phyloP scores from a whole-genome alignment of 495 filamentous ascomycete species.

The Hypoxylon rickii region DNA sequence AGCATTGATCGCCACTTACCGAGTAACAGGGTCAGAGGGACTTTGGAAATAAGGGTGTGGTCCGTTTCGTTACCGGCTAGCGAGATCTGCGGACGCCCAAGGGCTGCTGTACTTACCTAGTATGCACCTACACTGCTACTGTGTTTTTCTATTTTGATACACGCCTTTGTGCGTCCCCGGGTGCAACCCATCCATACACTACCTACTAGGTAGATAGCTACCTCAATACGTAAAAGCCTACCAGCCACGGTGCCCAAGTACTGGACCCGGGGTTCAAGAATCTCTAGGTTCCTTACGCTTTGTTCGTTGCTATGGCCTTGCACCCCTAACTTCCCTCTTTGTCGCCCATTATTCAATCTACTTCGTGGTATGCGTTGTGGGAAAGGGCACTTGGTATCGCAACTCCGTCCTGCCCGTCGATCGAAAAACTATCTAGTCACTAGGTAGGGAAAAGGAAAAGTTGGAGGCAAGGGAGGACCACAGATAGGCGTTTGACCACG shows the following conservation, averaged over 20 bases:
- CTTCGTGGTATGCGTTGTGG: slow-evolving; percentile 1
- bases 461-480: neutral
- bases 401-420: no score
- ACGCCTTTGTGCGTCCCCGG: no score
- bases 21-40: neutral
- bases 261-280: no score
- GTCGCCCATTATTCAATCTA: neutral
- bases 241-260: no score
- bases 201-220: no score
- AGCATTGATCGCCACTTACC: slow-evolving; percentile 3
- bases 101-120: neutral
- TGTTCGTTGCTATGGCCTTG: neutral
- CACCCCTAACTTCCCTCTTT: neutral
- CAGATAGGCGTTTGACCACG: slow-evolving; percentile 24
- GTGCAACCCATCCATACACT: no score
- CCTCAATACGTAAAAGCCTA: neutral
- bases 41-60: slow-evolving; percentile 20
- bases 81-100: slow-evolving; percentile 4
- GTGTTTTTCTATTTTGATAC: neutral
- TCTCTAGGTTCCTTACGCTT: neutral
- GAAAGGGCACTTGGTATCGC: no score
- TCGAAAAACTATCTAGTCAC: no score
- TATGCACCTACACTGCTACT: neutral
- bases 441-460: slow-evolving; percentile 7
- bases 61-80: slow-evolving; percentile 25